Conservation (phyloP, 495 filamentous ascomycete species). For the Bacidia rubella region DNA sequence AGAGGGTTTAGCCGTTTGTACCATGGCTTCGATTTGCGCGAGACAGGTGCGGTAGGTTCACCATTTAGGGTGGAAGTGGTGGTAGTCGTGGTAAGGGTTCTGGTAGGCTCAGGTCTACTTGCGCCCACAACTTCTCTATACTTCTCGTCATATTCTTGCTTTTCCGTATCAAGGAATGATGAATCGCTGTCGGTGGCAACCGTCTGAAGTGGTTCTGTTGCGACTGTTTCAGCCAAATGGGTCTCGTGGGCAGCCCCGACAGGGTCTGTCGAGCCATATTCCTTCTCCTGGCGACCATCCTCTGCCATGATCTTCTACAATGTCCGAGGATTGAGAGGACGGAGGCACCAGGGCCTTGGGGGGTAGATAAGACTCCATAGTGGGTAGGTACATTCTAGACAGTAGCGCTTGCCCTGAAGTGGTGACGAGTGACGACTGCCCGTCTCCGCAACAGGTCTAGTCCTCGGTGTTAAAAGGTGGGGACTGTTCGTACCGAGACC, state of each 20-base stretch:
- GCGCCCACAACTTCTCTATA: neutral
- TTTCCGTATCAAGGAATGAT: slow-evolving; percentile 7
- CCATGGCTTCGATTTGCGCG: slow-evolving; percentile 32
- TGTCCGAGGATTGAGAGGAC: neutral
- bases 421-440: neutral
- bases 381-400: neutral
- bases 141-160: slow-evolving; percentile 6
- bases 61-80: slow-evolving; percentile 14
- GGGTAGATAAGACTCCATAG: neutral
- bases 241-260: slow-evolving; percentile 14
- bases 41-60: neutral
- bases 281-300: slow-evolving; percentile 13
- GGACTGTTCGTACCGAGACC: neutral
- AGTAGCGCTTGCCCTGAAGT: neutral
- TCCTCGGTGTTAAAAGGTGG: neutral
- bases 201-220: slow-evolving; percentile 15
- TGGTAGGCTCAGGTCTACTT: neutral
- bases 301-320: slow-evolving; percentile 7
- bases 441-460: neutral
- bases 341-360: neutral
- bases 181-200: slow-evolving; percentile 14
- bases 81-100: slow-evolving; percentile 16
- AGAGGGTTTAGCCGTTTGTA: slow-evolving; percentile 42
- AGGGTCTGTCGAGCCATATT: slow-evolving; percentile 15
- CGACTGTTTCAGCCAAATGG: slow-evolving; percentile 13